phyloP scores from a whole-genome alignment of 2,329 filamentous ascomycete genomes.

The Rutstroemia sp. region DNA sequence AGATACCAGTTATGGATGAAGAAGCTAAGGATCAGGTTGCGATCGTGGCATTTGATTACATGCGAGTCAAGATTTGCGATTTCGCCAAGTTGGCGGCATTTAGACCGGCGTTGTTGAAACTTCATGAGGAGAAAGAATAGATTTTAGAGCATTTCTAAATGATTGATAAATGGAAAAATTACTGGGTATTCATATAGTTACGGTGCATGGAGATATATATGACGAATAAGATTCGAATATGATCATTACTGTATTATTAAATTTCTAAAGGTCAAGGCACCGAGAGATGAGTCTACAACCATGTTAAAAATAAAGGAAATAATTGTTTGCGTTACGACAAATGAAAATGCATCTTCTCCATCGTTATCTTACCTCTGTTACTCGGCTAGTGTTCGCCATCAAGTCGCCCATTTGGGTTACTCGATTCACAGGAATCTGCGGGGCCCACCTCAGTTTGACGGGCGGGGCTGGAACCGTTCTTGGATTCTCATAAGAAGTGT shows the following conservation, averaged over 20 bases:
- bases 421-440: neutral
- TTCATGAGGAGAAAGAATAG: conserved; percentile 40
- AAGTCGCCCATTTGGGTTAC: neutral
- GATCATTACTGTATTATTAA: too few relatives aligned
- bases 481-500: neutral
- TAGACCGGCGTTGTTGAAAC: conserved; percentile 48
- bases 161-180: neutral
- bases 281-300: too few relatives aligned
- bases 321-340: too few relatives aligned
- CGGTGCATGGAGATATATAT: too few relatives aligned
- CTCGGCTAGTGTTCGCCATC: neutral
- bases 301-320: too few relatives aligned
- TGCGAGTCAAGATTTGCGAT: conserved; percentile 64
- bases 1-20: conserved; percentile 32
- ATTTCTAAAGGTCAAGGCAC: too few relatives aligned
- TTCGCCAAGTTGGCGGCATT: conserved; percentile 60
- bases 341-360: too few relatives aligned
- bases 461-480: neutral
- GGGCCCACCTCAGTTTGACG: too few relatives aligned
- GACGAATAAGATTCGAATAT: too few relatives aligned
- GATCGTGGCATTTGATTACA: conserved; percentile 71
- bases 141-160: neutral
- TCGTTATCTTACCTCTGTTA: too few relatives aligned
- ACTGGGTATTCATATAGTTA: neutral
- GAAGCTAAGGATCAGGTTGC: conserved; percentile 51